phyloP scores from a whole-genome alignment of 257 asterid genomes.

The Anisodus acutangulus region DNA sequence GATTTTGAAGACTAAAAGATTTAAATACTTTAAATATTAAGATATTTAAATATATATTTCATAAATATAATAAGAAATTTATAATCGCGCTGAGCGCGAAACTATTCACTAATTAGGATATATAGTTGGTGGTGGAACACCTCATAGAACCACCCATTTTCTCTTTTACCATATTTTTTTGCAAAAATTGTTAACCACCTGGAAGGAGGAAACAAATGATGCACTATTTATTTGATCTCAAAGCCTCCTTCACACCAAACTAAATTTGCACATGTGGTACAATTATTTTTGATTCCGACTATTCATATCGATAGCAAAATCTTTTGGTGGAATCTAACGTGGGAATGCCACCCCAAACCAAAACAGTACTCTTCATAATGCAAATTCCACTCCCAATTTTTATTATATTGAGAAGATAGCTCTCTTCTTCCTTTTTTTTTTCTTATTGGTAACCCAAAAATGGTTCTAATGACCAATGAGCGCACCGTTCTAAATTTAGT shows the following conservation, averaged over 20 bases:
- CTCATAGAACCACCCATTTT: constrained; percentile 9
- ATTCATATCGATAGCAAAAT: background rate
- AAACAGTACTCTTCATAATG: background rate
- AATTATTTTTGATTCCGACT: background rate
- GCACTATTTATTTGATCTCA: constrained; percentile 18
- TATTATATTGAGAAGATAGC: background rate
- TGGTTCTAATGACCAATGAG: background rate
- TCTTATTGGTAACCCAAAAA: background rate
- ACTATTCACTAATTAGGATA: background rate
- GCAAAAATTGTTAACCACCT: background rate
- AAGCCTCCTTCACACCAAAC: constrained; percentile 7
- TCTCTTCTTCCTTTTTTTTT: background rate
- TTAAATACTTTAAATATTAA: too few species aligned
- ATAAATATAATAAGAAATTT: too few species aligned
- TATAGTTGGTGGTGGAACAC: constrained; percentile 14
- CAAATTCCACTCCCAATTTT: constrained; percentile 10
- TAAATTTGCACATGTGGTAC: background rate
- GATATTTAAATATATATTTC: too few species aligned
- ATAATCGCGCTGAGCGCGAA: too few species aligned
- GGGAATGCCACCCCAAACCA: constrained; percentile 26
- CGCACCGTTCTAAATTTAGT: background rate
- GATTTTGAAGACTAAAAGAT: too few species aligned
- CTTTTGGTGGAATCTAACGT: constrained; percentile 13
- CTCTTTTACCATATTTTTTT: background rate
- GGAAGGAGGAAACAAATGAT: background rate